phyloP scores from a whole-genome alignment of 352 stramenopile species.

The Pythium aphanidermatum region DNA sequence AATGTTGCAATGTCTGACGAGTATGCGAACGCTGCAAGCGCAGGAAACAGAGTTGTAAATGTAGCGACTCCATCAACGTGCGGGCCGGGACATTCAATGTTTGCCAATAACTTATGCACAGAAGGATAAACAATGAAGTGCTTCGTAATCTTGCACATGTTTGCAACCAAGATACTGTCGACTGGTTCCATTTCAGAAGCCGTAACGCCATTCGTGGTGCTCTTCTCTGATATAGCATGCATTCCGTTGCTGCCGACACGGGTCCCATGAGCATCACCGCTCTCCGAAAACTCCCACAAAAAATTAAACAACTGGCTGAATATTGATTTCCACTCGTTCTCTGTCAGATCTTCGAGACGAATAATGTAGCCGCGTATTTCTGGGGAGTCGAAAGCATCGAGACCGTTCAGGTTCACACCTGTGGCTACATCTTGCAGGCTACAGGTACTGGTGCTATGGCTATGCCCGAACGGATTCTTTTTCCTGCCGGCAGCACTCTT shows the following conservation, averaged over 20 bases:
- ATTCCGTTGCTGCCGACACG: background rate
- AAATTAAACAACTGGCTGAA: constrained; percentile 57
- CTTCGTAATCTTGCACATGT: constrained; percentile 70
- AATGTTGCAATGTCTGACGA: constrained; percentile 55
- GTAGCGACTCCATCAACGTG: constrained; percentile 4
- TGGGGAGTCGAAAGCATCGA: constrained; percentile 13
- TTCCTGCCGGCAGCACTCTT: constrained; percentile 7
- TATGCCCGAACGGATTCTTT: constrained; percentile 6
- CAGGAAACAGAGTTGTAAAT: constrained; percentile 34
- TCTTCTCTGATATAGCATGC: constrained; percentile 3
- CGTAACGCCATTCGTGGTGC: background rate
- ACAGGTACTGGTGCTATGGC: background rate
- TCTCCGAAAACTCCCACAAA: constrained; percentile 34
- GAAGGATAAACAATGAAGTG: constrained; percentile 61
- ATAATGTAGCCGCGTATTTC: constrained; percentile 57
- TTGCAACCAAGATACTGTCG: constrained; percentile 51
- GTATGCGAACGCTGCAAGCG: constrained; percentile 46
- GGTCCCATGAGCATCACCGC: background rate
- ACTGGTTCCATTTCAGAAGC: constrained; percentile 25
- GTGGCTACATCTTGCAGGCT: constrained; percentile 8
- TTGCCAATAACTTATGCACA: constrained; percentile 43
- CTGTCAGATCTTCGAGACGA: constrained; percentile 56
- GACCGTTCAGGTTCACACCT: background rate
- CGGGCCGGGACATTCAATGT: constrained; percentile 14
- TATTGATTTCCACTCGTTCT: constrained; percentile 62